Percentiles rank a stretch among this genome's conserved stretches.
Conservation (phyloP, 345 rosid species). For the Heritiera littoralis region DNA sequence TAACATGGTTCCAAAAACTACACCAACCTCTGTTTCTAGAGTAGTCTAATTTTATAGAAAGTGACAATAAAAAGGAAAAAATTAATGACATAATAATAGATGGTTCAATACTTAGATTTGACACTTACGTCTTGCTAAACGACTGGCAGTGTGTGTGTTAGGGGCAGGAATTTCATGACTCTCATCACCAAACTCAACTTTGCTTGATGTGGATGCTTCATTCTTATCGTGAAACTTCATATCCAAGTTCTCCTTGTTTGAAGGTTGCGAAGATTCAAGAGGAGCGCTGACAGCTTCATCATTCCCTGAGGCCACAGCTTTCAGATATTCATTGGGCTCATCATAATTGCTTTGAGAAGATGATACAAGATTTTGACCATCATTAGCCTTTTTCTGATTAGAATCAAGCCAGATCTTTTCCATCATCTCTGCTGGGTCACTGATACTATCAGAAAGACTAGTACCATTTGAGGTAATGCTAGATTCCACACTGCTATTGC, state of each 20-base stretch:
- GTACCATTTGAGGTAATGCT: constrained; percentile 42
- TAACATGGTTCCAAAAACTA: constrained; percentile 6
- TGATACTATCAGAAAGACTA: constrained; percentile 40
- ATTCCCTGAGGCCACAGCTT: constrained; percentile 26
- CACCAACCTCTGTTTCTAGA: background rate
- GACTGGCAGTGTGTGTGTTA: constrained; percentile 35
- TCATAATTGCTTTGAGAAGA: constrained; percentile 43
- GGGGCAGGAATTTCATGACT: constrained; percentile 43
- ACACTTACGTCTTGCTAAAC: constrained; percentile 60
- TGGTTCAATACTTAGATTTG: background rate
- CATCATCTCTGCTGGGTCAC: constrained; percentile 36
- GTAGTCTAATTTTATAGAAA: background rate
- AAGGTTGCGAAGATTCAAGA: constrained; percentile 36
- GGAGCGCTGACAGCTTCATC: constrained; percentile 36
- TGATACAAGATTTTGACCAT: constrained; percentile 27
- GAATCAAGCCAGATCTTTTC: constrained; percentile 32
- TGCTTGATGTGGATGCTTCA: constrained; percentile 35
- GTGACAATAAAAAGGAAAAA: background rate
- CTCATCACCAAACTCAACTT: constrained; percentile 45
- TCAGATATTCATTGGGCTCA: constrained; percentile 32
- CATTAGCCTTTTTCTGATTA: constrained; percentile 27
- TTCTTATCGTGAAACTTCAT: constrained; percentile 38
- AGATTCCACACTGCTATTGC: constrained; percentile 56
- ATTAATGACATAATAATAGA: no score
- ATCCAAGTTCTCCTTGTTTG: constrained; percentile 32